Evolutionary conservation across 164 flowering plant species (phyloP).

Genomic region (Aristolochia fimbriata): DNA sequence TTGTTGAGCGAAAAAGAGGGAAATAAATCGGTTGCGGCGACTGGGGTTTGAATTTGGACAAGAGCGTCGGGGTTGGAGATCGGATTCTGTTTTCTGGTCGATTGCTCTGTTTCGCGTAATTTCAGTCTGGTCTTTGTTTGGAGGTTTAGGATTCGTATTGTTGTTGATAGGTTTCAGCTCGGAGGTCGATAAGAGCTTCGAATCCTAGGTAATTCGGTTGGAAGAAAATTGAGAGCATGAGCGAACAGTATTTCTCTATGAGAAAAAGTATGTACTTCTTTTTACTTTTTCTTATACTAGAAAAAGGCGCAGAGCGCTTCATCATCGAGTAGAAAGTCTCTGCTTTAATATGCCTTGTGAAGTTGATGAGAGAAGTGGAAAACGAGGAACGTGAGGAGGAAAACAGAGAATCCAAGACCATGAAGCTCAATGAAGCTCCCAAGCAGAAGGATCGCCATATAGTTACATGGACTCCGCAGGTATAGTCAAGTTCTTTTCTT

Average conservation of each 20-base stretch:
- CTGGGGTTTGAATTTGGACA: too few relatives aligned
- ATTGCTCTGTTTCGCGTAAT: too few relatives aligned
- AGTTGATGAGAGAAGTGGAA: conserved; percentile 13
- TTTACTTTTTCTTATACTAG: background rate
- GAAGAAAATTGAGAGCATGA: conserved; percentile 4
- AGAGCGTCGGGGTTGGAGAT: too few relatives aligned
- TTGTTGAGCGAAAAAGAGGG: too few relatives aligned
- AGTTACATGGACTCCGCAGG: conserved; percentile 89
- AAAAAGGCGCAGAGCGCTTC: conserved; percentile 5
- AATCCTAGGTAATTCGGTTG: conserved; percentile 1
- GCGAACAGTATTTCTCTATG: conserved; percentile 1
- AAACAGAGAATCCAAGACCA: conserved; percentile 14
- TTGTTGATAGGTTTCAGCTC: background rate
- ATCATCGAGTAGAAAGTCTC: conserved; percentile 5
- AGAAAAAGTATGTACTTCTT: background rate
- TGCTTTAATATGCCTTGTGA: conserved; percentile 42
- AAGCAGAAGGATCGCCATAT: conserved; percentile 75
- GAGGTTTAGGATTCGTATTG: too few relatives aligned
- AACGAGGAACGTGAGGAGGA: conserved; percentile 18
- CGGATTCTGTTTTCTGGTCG: too few relatives aligned
- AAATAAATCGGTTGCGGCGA: too few relatives aligned
- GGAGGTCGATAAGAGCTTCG: background rate
- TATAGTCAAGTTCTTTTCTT: conserved; percentile 10
- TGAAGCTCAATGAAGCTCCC: conserved; percentile 21
- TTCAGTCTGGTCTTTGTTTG: too few relatives aligned